Evolutionary conservation across 495 filamentous ascomycete species (phyloP), one percentile per base, ranked within the genome.

Genomic region (Hyaloscypha variabilis): DNA sequence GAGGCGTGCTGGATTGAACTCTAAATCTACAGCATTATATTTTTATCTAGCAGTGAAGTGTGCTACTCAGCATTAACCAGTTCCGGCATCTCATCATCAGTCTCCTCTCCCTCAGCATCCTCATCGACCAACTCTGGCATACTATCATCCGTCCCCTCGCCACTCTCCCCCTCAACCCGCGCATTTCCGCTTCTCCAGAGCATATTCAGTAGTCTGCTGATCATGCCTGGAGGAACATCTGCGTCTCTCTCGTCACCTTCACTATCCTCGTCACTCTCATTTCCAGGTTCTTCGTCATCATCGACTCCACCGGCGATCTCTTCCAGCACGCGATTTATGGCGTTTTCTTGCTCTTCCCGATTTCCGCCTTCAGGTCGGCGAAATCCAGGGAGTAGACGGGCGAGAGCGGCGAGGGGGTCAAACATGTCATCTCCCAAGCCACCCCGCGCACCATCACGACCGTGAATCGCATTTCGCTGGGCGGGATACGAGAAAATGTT

Each of bases 401-500:
- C 56, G 8, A 70, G 17, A 8, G 66, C 66, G 28, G 66, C 71
- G 14, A 73, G 19, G 6, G 71, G 71, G 54, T 73, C 31, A 51
- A 58, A 57, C 36, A 69, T 62, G 23, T 64, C 56, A 36, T 51
- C 62, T 17, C 25, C 55, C 14, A 67, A 19, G 2, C 21, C 64
- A 28, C 36, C 31, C 21, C 42, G 51, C 19, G 51, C 23, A 21
- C 23, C 28, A 17, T 31, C 10, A 5, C 55, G 26, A n/a, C 34
- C 21, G 42, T 65, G 25, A 11, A 71, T 55, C 1, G 29, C 54
- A 8, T 1, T 19, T 19, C 62, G 61, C 26, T 68, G 65, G 36
- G 53, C 19, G 14, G 50, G 52, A 61, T 72, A 76, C 6, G 77
- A 83, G 58, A 81, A 85, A 19, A 81, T 69, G 36, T 85, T 86